Percentiles rank a stretch among this genome's conserved stretches.
phyloP scores from a whole-genome alignment of 176 grass and related monocot genomes.

The Phyllostachys edulis region DNA sequence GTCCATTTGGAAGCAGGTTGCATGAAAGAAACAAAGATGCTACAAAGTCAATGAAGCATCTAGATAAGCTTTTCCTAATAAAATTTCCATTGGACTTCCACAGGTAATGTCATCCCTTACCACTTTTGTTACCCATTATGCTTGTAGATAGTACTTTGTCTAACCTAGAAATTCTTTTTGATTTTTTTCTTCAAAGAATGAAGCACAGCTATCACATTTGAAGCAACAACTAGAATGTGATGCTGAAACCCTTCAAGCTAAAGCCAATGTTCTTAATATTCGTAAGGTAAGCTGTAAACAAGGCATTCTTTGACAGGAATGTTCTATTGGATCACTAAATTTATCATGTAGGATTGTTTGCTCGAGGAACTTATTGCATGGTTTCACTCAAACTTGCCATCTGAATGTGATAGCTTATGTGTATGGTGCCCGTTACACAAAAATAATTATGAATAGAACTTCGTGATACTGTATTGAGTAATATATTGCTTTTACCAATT shows the following conservation, averaged over 20 bases:
- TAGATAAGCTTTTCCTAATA: conserved; percentile 90
- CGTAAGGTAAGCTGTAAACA: conserved; percentile 55
- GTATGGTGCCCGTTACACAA: neutral
- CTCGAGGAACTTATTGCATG: neutral
- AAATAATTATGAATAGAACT: conserved; percentile 4
- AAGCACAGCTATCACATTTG: conserved; percentile 76
- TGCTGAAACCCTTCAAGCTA: conserved; percentile 96
- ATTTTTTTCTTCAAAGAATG: conserved; percentile 52
- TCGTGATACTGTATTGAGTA: neutral
- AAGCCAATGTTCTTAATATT: conserved; percentile 81
- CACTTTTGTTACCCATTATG: neutral
- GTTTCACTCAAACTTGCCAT: neutral
- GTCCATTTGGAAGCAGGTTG: conserved; percentile 64
- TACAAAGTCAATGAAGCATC: conserved; percentile 88
- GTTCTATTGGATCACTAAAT: neutral
- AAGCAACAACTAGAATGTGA: conserved; percentile 97
- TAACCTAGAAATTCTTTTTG: conserved; percentile 16
- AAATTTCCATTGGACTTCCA: conserved; percentile 88
- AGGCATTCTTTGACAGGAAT: neutral
- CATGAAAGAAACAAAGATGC: conserved; percentile 88
- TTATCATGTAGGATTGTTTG: neutral
- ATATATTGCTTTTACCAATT: neutral
- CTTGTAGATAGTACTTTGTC: conserved; percentile 23
- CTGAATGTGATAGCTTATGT: conserved; percentile 1
- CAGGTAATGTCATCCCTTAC: conserved; percentile 50